phyloP scores from a whole-genome alignment of 306 rosid genomes.

The Comarum palustre region DNA sequence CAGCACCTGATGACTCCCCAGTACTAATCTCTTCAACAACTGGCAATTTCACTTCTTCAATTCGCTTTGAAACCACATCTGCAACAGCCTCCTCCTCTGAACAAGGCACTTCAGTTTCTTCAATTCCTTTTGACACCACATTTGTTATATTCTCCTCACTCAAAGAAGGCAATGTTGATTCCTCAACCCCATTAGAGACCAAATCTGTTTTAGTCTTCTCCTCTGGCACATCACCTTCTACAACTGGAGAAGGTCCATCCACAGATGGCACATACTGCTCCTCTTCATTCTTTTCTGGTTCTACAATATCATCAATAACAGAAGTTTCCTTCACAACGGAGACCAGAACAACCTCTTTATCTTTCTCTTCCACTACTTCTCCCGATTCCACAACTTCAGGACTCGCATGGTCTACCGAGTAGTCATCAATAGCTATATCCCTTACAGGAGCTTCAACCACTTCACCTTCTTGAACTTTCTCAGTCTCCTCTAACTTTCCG shows the following conservation, averaged over 20 bases:
- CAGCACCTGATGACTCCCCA: constrained; percentile 34
- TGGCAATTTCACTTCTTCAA: constrained; percentile 26
- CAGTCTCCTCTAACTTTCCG: constrained; percentile 32
- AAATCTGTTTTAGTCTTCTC: constrained; percentile 14
- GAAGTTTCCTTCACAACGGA: constrained; percentile 22
- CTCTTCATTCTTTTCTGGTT: not conserved
- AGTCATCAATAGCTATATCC: constrained; percentile 22
- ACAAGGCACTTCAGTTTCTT: constrained; percentile 22
- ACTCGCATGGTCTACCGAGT: constrained; percentile 9
- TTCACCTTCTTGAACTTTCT: constrained; percentile 21
- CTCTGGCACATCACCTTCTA: not conserved
- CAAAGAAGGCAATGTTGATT: constrained; percentile 16
- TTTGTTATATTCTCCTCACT: constrained; percentile 7
- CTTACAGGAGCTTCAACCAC: constrained; percentile 17
- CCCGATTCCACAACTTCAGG: constrained; percentile 15
- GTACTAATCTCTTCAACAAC: constrained; percentile 27
- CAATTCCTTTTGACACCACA: constrained; percentile 27
- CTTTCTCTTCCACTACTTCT: constrained; percentile 12
- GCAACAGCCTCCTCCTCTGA: constrained; percentile 15
- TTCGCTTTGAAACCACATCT: constrained; percentile 22
- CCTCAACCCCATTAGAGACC: constrained; percentile 32
- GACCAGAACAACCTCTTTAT: constrained; percentile 18
- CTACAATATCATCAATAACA: not conserved
- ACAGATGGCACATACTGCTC: not conserved
- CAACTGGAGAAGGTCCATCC: not conserved